Conservation (phyloP, 352 stramenopile species). For the Globisporangium viniferum region DNA sequence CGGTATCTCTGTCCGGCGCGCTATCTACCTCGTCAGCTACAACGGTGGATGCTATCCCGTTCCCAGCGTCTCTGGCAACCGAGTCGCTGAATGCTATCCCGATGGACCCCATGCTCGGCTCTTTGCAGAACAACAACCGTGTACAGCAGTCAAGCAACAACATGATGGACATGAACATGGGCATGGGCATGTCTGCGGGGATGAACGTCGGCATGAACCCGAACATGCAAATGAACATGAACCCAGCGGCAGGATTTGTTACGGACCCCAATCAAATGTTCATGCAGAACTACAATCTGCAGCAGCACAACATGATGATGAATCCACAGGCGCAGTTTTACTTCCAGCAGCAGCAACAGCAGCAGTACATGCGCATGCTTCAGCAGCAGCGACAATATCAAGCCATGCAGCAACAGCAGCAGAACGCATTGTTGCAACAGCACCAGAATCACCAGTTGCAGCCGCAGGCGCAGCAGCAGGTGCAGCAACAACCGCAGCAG, state of each 20-base stretch:
- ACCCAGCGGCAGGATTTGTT: conserved; percentile 29
- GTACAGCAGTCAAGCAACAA: conserved; percentile 8
- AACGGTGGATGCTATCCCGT: conserved; percentile 62
- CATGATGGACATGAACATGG: conserved; percentile 39
- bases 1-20: conserved; percentile 24
- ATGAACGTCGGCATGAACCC: conserved; percentile 55
- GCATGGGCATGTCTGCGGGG: conserved; percentile 29
- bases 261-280: conserved; percentile 62
- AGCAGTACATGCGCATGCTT: conserved; percentile 77
- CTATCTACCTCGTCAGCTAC: conserved; percentile 33
- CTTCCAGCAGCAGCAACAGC: conserved; percentile 76
- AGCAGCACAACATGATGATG: conserved; percentile 77
- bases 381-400: conserved; percentile 42
- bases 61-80: conserved; percentile 65
- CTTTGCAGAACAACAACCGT: conserved; percentile 18
- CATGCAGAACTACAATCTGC: conserved; percentile 66
- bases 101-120: conserved; percentile 24
- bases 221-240: conserved; percentile 52
- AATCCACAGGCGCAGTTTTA: conserved; percentile 66
- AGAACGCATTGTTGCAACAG: conserved; percentile 37
- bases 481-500: conserved; percentile 19
- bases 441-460: conserved; percentile 25
- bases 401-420: conserved; percentile 43
- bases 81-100: conserved; percentile 40
- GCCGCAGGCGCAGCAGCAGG: conserved; percentile 22